Evolutionary conservation across 306 rosid species (phyloP).

Genomic region (Cicer pinnatifidum): DNA sequence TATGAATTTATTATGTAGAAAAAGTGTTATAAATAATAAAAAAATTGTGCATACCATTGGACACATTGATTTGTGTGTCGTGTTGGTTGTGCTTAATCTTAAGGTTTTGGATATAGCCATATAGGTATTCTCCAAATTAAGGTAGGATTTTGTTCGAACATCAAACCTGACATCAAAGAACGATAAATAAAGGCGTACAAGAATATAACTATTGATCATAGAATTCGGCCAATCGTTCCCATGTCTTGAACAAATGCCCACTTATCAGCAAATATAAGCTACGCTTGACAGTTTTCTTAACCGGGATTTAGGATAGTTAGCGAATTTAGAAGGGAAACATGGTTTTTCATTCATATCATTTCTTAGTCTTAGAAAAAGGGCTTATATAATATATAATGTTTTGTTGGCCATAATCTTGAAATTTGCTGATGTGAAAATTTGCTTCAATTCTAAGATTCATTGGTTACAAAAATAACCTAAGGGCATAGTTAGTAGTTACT

Average conservation of each 20-base stretch:
- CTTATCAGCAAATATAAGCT: no score
- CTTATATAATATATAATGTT: neutral
- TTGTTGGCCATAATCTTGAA: slow-evolving; percentile 21
- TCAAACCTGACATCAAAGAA: no score
- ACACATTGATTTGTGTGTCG: slow-evolving; percentile 14
- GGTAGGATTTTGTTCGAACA: neutral
- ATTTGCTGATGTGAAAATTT: slow-evolving; percentile 21
- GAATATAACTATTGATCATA: no score
- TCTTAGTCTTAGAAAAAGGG: neutral
- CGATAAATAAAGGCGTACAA: no score
- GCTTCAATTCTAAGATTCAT: slow-evolving; percentile 20
- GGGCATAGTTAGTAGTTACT: slow-evolving; percentile 14
- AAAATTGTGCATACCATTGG: neutral
- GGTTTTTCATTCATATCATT: slow-evolving; percentile 37
- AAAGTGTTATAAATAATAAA: neutral
- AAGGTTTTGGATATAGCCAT: neutral
- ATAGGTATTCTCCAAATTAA: neutral
- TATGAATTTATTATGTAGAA: neutral
- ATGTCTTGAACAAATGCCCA: no score
- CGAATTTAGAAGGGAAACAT: slow-evolving; percentile 10
- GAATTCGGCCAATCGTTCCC: no score
- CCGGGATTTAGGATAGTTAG: slow-evolving; percentile 9
- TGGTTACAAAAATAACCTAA: slow-evolving; percentile 18
- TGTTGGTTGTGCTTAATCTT: slow-evolving; percentile 24
- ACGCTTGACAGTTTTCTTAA: neutral